Conservation (phyloP, 2,329 filamentous ascomycete species). For the Lasiodiplodia theobromae region DNA sequence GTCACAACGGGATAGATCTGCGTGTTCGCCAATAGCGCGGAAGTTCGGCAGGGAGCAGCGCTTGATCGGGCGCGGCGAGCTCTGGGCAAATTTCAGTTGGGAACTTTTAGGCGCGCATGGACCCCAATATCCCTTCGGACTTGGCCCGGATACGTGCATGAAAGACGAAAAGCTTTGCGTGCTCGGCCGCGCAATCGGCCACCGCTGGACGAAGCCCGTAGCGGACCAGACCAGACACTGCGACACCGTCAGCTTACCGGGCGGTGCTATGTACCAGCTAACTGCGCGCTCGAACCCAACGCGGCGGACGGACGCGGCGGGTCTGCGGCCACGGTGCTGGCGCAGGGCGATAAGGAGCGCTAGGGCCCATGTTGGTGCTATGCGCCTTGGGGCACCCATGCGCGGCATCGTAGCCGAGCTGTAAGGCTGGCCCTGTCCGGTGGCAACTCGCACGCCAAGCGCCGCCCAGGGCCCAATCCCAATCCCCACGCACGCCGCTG, state of each 20-base stretch:
- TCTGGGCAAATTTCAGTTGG: constrained; percentile 22
- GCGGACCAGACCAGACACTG: background rate
- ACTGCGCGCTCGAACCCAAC: background rate
- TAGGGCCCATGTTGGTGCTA: background rate
- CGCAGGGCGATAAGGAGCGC: constrained; percentile 16
- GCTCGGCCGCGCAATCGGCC: background rate
- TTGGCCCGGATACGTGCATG: constrained; percentile 7
- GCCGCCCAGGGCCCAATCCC: background rate
- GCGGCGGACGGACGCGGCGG: background rate
- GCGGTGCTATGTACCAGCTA: background rate
- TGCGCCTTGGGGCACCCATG: constrained; percentile 13
- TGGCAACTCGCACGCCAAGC: constrained; percentile 4
- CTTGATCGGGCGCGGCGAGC: constrained; percentile 1
- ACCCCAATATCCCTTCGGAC: constrained; percentile 18
- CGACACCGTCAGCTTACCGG: constrained; percentile 3
- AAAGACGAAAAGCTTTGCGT: background rate
- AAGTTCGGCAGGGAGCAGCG: background rate
- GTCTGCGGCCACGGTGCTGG: background rate
- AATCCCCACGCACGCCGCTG: background rate
- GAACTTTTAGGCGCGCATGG: constrained; percentile 20
- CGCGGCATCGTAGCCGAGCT: constrained; percentile 20
- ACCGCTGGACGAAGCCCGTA: background rate
- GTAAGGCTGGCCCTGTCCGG: constrained; percentile 15
- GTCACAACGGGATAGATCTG: constrained; percentile 1
- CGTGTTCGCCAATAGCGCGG: constrained; percentile 13